A percentile compares a stretch with the other conserved stretches of the same genome.
These are phyloP conservation scores for Fistulinella staudtii DNA, from an alignment of 1,284 basidiomycete species.

Conservation along the genomic window DNA sequence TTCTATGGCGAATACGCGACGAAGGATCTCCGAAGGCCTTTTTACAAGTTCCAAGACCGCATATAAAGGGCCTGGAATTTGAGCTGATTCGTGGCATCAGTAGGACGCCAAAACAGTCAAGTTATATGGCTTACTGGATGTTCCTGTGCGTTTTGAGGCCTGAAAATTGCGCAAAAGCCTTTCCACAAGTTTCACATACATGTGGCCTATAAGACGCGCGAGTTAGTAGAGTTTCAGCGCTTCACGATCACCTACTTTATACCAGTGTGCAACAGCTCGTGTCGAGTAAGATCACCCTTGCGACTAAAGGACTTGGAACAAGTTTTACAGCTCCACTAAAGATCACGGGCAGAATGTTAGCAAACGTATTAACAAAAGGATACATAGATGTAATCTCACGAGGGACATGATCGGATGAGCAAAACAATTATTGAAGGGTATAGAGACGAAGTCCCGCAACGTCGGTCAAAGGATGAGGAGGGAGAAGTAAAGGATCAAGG, in stretches of 20 bases:
- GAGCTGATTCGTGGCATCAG: constrained; percentile 39
- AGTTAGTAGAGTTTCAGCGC: background rate
- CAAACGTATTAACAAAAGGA: background rate
- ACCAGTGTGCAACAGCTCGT: constrained; percentile 43
- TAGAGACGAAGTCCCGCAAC: constrained; percentile 40
- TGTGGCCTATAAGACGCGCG: constrained; percentile 39
- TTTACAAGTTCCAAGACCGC: constrained; percentile 42
- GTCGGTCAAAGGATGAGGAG: constrained; percentile 22
- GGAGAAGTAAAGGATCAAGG: constrained; percentile 3
- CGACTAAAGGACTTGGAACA: constrained; percentile 47
- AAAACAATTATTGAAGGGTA: constrained; percentile 17
- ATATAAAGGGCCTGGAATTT: constrained; percentile 47
- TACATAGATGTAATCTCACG: constrained; percentile 13
- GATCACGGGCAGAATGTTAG: constrained; percentile 5
- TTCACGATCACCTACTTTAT: constrained; percentile 37
- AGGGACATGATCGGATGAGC: constrained; percentile 20
- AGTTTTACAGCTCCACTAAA: constrained; percentile 33
- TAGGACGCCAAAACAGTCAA: background rate
- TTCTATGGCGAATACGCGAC: constrained; percentile 55
- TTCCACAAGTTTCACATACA: constrained; percentile 44
- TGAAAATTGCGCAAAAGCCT: constrained; percentile 50
- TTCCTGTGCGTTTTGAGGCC: constrained; percentile 58
- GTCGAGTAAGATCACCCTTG: constrained; percentile 52
- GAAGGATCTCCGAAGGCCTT: constrained; percentile 60
- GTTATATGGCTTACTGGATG: constrained; percentile 46